These are phyloP conservation scores for Crithidia brevicula DNA, from an alignment of 208 protist species.

Conservation along the genomic window DNA sequence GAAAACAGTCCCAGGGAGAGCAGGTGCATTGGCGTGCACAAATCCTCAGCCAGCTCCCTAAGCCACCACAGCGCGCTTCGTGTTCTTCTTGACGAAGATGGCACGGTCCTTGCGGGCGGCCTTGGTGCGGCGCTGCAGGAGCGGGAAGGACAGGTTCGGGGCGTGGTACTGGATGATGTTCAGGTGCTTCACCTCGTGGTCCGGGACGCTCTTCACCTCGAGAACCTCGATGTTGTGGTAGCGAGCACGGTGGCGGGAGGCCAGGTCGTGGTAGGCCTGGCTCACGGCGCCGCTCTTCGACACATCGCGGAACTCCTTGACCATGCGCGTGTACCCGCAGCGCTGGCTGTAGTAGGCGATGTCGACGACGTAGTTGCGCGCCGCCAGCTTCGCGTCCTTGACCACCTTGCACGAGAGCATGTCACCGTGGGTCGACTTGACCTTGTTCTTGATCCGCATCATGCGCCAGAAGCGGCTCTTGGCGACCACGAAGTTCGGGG, in stretches of 20 bases:
- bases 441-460: conserved; percentile 97
- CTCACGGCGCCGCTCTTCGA: conserved; percentile 96
- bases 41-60: conserved; percentile 29
- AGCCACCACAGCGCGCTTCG: conserved; percentile 79
- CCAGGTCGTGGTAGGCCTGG: conserved; percentile 98
- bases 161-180: conserved; percentile 61
- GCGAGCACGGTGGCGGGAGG: conserved; percentile 96
- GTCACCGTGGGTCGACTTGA: conserved; percentile 99
- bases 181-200: conserved; percentile 82
- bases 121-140: conserved; percentile 90
- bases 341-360: conserved; percentile 98
- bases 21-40: background rate
- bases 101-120: conserved; percentile 81
- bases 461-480: conserved; percentile 99
- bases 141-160: conserved; percentile 95
- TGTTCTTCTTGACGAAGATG: conserved; percentile 86
- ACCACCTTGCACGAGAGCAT: conserved; percentile 94
- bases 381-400: conserved; percentile 95
- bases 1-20: conserved; percentile 6
- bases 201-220: conserved; percentile 88
- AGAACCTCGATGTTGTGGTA: conserved; percentile 97
- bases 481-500: conserved; percentile 97
- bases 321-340: conserved; percentile 99
- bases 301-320: conserved; percentile 99
- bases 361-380: conserved; percentile 99